Percentiles rank a stretch among this genome's conserved stretches.
These are phyloP conservation scores for Peniophora sp. DNA, from an alignment of 1,284 basidiomycete species.

Conservation along the genomic window DNA sequence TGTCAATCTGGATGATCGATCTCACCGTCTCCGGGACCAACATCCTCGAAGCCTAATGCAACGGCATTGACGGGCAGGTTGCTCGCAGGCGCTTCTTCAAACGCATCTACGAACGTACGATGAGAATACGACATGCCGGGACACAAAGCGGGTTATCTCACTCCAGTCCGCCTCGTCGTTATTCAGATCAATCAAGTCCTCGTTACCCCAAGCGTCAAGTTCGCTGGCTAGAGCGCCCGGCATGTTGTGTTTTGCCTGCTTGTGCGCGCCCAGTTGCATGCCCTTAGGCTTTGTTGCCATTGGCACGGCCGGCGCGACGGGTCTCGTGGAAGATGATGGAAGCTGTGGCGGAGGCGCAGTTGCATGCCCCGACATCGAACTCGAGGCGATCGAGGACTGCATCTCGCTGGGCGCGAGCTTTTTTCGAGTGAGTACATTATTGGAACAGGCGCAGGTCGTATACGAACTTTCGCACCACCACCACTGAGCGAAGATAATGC, in stretches of 20 bases:
- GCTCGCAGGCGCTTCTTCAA: constrained; percentile 60
- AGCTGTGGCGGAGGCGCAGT: constrained; percentile 13
- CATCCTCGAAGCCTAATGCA: constrained; percentile 14
- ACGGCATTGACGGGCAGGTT: constrained; percentile 8
- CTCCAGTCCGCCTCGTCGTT: constrained; percentile 92
- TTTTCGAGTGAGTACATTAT: neutral
- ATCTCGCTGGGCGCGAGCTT: constrained; percentile 68
- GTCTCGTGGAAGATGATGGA: constrained; percentile 10
- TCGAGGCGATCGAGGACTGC: constrained; percentile 50
- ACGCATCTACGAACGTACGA: constrained; percentile 51
- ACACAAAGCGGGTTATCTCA: constrained; percentile 18
- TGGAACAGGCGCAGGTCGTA: neutral
- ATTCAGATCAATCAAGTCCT: constrained; percentile 85
- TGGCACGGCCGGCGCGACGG: constrained; percentile 9
- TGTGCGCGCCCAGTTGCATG: constrained; percentile 64
- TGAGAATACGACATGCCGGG: constrained; percentile 1
- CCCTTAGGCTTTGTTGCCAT: constrained; percentile 35
- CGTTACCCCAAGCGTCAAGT: constrained; percentile 58
- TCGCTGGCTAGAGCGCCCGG: constrained; percentile 51
- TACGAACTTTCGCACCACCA: neutral
- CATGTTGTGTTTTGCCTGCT: constrained; percentile 28
- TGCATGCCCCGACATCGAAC: constrained; percentile 26
- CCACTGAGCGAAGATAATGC: constrained; percentile 81
- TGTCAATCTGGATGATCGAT: neutral
- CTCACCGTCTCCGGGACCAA: constrained; percentile 2